Evolutionary conservation across 169 alveolate genomes (phyloP).

Genomic region (Neospora caninum): DNA sequence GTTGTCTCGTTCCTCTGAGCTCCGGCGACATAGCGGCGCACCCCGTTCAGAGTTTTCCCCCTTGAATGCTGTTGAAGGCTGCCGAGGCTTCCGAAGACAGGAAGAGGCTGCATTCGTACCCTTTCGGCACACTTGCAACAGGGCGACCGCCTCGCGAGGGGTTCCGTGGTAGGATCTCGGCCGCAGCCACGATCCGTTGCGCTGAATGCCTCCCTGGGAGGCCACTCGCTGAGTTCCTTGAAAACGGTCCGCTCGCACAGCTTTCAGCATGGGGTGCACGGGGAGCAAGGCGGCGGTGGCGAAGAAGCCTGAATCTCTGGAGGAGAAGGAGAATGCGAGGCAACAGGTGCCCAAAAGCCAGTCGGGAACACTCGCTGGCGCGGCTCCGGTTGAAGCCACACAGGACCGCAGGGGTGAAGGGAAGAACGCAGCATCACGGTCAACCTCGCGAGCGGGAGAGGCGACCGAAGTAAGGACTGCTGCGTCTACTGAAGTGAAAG

Average conservation of each 20-base stretch:
- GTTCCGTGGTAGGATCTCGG: too few relatives aligned
- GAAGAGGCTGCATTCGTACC: too few relatives aligned
- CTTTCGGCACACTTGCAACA: too few relatives aligned
- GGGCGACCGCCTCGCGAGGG: too few relatives aligned
- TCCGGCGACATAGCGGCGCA: too few relatives aligned
- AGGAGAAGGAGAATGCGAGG: background rate
- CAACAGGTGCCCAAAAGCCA: background rate
- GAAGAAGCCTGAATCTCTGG: background rate
- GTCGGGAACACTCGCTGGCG: background rate
- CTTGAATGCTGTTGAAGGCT: too few relatives aligned
- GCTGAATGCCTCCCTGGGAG: too few relatives aligned
- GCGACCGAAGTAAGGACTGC: background rate
- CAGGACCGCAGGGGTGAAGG: background rate
- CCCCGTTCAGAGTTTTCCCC: too few relatives aligned
- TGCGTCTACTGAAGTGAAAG: background rate
- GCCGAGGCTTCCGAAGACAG: too few relatives aligned
- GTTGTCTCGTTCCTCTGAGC: too few relatives aligned
- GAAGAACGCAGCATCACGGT: background rate
- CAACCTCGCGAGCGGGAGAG: background rate
- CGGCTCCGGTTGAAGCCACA: background rate
- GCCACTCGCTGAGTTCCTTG: too few relatives aligned
- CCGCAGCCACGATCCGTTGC: too few relatives aligned
- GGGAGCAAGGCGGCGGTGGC: background rate
- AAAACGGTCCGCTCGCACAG: background rate
- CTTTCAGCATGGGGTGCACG: slow-evolving; percentile 7